Evolutionary conservation across 1,284 basidiomycete genomes (phyloP).

Genomic region (Trichosporon coremiiforme): DNA sequence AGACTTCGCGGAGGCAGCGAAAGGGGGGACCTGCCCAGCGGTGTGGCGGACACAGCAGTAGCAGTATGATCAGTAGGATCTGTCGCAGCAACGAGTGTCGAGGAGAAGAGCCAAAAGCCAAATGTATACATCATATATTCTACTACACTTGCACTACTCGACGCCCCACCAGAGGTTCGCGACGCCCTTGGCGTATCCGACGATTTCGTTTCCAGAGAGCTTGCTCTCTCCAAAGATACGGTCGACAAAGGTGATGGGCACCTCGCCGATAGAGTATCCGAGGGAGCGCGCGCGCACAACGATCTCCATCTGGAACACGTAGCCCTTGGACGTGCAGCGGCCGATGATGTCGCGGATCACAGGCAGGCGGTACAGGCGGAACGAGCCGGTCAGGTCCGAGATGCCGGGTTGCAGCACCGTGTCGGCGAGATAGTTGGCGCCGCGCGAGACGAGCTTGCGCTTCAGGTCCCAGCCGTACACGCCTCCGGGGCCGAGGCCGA

Average conservation of each 20-base stretch:
- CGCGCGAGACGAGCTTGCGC: slow-evolving; percentile 79
- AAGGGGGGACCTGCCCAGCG: not conserved
- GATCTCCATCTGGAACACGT: slow-evolving; percentile 98
- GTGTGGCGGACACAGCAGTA: not conserved
- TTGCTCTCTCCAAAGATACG: slow-evolving; percentile 90
- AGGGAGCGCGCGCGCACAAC: slow-evolving; percentile 81
- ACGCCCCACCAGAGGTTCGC: slow-evolving; percentile 74
- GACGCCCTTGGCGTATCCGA: slow-evolving; percentile 82
- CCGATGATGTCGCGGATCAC: slow-evolving; percentile 80
- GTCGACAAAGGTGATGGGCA: slow-evolving; percentile 92
- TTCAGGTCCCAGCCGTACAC: slow-evolving; percentile 88
- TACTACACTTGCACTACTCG: slow-evolving; percentile 16
- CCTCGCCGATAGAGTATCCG: slow-evolving; percentile 81
- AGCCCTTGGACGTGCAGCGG: slow-evolving; percentile 79
- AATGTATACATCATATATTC: slow-evolving; percentile 4
- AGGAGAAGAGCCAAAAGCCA: not conserved
- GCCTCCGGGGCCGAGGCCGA: slow-evolving; percentile 66
- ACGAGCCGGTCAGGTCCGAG: slow-evolving; percentile 82
- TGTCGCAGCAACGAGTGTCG: not conserved
- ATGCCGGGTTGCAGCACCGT: slow-evolving; percentile 79
- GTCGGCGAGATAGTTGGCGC: slow-evolving; percentile 82
- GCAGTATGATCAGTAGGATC: not conserved
- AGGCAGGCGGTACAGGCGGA: slow-evolving; percentile 74
- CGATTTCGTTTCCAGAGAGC: slow-evolving; percentile 81
- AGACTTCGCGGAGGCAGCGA: not conserved